Conservation (phyloP, 2,329 filamentous ascomycete genomes). For the Xylaria sp. region DNA sequence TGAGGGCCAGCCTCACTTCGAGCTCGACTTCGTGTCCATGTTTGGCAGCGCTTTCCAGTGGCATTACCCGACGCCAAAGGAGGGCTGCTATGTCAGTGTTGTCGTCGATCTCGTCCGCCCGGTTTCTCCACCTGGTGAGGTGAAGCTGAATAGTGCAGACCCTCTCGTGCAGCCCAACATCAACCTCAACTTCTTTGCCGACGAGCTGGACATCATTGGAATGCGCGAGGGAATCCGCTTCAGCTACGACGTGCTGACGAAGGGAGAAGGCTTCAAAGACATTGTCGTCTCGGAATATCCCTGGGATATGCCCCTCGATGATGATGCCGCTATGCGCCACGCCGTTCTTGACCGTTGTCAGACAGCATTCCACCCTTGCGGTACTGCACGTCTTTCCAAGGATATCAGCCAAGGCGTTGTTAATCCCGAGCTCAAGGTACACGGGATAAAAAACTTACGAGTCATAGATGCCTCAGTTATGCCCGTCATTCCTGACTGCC, state of each 20-base stretch:
- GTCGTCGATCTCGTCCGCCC: slow-evolving; percentile 60
- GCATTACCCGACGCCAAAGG: slow-evolving; percentile 53
- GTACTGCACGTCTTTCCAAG: slow-evolving; percentile 63
- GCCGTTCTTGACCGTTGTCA: slow-evolving; percentile 67
- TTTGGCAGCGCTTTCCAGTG: slow-evolving; percentile 62
- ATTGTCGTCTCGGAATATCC: slow-evolving; percentile 65
- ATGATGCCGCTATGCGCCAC: slow-evolving; percentile 65
- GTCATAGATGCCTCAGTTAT: slow-evolving; percentile 67
- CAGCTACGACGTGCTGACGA: slow-evolving; percentile 66
- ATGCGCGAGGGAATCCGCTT: slow-evolving; percentile 67
- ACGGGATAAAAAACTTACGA: slow-evolving; percentile 63
- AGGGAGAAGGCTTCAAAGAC: slow-evolving; percentile 66
- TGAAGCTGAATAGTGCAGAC: slow-evolving; percentile 62
- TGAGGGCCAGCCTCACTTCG: slow-evolving; percentile 67
- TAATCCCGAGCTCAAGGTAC: slow-evolving; percentile 61
- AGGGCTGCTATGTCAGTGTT: slow-evolving; percentile 64
- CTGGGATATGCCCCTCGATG: slow-evolving; percentile 66
- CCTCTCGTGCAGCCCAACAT: slow-evolving; percentile 57
- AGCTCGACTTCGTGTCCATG: slow-evolving; percentile 70
- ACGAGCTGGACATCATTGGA: slow-evolving; percentile 66
- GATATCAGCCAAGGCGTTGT: slow-evolving; percentile 63
- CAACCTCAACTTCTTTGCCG: slow-evolving; percentile 67
- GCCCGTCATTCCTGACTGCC: slow-evolving; percentile 65
- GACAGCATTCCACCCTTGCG: slow-evolving; percentile 68
- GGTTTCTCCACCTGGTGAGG: slow-evolving; percentile 58